Conservation (phyloP, 2,329 filamentous ascomycete species). For the Xylaria sp. region DNA sequence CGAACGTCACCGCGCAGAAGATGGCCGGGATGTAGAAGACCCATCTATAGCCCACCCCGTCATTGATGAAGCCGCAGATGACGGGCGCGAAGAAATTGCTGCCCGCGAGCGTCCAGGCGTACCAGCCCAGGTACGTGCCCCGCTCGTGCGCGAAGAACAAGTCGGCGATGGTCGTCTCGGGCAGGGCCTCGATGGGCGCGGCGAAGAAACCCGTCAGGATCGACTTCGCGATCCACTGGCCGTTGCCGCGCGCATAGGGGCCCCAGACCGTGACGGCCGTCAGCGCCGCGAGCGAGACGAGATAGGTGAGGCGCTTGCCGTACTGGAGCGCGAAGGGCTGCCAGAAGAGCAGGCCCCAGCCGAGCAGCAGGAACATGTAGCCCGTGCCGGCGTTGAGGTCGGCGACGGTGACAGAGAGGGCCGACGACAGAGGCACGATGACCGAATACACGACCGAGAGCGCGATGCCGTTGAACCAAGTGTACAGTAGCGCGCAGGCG, state of each 20-base stretch:
- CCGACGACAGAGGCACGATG: conserved; percentile 46
- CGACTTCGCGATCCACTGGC: conserved; percentile 59
- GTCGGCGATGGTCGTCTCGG: conserved; percentile 58
- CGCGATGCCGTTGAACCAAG: conserved; percentile 55
- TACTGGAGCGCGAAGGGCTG: conserved; percentile 60
- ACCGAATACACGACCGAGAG: conserved; percentile 49
- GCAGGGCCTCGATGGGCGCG: conserved; percentile 59
- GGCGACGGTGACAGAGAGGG: conserved; percentile 42
- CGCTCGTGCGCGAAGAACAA: conserved; percentile 57
- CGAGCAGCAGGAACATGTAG: conserved; percentile 55
- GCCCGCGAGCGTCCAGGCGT: conserved; percentile 54
- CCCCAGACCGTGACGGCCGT: conserved; percentile 52
- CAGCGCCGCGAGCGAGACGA: conserved; percentile 52
- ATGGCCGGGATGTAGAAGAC: conserved; percentile 58
- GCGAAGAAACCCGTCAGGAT: conserved; percentile 58
- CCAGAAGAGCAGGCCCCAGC: conserved; percentile 60
- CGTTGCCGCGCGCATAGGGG: conserved; percentile 53
- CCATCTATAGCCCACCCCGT: conserved; percentile 55
- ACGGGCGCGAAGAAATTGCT: conserved; percentile 59
- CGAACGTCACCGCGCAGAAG: conserved; percentile 51
- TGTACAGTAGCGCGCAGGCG: conserved; percentile 49
- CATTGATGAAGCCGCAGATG: conserved; percentile 58
- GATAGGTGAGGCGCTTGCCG: conserved; percentile 55
- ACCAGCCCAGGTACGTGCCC: conserved; percentile 57
- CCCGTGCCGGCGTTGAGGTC: conserved; percentile 49